phyloP scores from a whole-genome alignment of 257 asterid genomes.

The Verbena officinalis region DNA sequence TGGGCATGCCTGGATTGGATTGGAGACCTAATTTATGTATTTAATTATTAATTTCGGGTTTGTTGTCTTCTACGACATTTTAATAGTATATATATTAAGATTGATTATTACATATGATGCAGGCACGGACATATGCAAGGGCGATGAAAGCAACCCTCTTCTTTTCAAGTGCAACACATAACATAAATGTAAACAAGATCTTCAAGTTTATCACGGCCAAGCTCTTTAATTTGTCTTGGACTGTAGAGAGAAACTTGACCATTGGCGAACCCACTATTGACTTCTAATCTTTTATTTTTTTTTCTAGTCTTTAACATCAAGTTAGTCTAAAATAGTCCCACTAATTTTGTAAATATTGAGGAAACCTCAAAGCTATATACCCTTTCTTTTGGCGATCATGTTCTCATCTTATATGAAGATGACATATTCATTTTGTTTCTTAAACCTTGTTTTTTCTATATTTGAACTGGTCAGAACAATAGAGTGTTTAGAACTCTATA shows the following conservation, averaged over 20 bases:
- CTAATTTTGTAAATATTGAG: not conserved
- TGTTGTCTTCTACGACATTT: no score
- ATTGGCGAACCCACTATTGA: conserved; percentile 75
- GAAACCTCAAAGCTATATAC: not conserved
- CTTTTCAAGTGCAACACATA: conserved; percentile 72
- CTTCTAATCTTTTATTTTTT: conserved; percentile 23
- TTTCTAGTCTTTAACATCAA: not conserved
- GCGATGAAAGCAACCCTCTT: conserved; percentile 69
- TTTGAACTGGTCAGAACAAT: no score
- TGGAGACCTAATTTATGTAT: no score
- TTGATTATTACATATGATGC: conserved; percentile 6
- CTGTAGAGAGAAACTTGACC: conserved; percentile 54
- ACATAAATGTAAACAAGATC: conserved; percentile 75
- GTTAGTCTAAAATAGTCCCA: not conserved
- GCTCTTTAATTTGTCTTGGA: conserved; percentile 70
- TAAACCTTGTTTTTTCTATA: no score
- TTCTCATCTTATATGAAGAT: no score
- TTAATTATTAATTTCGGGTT: no score
- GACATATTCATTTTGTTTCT: no score
- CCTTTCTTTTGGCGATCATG: not conserved
- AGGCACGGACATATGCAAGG: conserved; percentile 71
- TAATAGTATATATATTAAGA: not conserved
- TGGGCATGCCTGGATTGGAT: no score
- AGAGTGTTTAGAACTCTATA: no score
- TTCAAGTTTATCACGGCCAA: conserved; percentile 65